These are phyloP conservation scores for Tolypocladium tropicale DNA, from an alignment of 2,329 filamentous ascomycete genomes.

Conservation along the genomic window DNA sequence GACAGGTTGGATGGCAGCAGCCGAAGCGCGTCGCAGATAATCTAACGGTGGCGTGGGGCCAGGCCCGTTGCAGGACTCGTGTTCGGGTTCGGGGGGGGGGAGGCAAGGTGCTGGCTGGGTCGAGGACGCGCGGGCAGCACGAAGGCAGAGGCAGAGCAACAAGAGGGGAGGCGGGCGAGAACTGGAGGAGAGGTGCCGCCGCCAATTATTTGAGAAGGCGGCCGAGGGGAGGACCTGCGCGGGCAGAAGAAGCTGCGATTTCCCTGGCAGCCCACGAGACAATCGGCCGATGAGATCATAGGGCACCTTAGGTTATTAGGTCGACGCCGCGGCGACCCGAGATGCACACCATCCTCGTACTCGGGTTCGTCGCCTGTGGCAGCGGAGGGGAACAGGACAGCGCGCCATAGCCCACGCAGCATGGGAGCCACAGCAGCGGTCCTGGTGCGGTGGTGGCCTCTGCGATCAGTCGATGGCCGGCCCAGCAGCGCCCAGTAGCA, in stretches of 20 bases:
- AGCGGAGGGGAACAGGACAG: not conserved
- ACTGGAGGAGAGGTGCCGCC: not conserved
- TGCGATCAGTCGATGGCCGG: not conserved
- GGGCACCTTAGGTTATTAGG: too few species aligned
- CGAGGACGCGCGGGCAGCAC: not conserved
- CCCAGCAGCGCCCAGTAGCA: not conserved
- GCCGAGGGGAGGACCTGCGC: not conserved
- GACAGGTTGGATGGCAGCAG: not conserved
- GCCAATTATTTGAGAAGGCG: not conserved
- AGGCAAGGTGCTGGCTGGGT: not conserved
- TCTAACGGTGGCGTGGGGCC: not conserved
- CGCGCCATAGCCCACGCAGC: not conserved
- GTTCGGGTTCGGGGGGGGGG: slow-evolving; percentile 4
- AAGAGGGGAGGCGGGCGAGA: not conserved
- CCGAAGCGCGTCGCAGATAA: not conserved
- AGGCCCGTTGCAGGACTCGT: slow-evolving; percentile 1
- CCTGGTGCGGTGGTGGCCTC: too few species aligned
- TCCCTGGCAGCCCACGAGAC: not conserved
- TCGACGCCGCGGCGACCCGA: too few species aligned
- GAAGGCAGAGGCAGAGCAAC: not conserved
- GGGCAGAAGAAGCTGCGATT: not conserved
- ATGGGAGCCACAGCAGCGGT: not conserved
- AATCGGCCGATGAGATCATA: not conserved
- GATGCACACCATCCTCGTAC: too few species aligned
- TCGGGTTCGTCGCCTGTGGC: not conserved